Percentiles rank a stretch among this genome's conserved stretches.
These are phyloP conservation scores for Elaeis oleifera DNA, from an alignment of 202 grass and related monocot species.

Conservation along the genomic window DNA sequence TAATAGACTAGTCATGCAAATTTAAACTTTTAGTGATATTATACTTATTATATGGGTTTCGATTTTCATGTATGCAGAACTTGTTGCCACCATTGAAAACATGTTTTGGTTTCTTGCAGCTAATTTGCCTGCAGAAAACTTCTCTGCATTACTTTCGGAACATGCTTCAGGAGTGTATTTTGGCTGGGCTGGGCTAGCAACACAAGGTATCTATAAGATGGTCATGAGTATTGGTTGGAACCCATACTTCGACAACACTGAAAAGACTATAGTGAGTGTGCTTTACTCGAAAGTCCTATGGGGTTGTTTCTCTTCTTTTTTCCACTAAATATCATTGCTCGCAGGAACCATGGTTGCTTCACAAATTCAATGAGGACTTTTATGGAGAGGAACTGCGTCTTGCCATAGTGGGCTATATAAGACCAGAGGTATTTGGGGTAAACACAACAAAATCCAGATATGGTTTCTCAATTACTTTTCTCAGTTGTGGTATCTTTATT, in stretches of 20 bases:
- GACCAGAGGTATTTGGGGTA: conserved; percentile 55
- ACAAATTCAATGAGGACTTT: conserved; percentile 73
- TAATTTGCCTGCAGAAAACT: conserved; percentile 80
- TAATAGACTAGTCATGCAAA: too few relatives aligned
- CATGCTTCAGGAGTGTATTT: conserved; percentile 96
- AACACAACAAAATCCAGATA: too few relatives aligned
- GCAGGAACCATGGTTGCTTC: conserved; percentile 94
- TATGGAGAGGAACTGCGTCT: conserved; percentile 90
- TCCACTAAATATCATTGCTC: conserved; percentile 16
- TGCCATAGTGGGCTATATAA: conserved; percentile 84
- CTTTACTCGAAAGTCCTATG: background rate
- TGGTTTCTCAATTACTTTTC: background rate
- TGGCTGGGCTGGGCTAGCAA: conserved; percentile 78
- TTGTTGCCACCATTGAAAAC: too few relatives aligned
- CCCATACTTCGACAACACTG: conserved; percentile 84
- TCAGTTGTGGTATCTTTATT: conserved; percentile 1
- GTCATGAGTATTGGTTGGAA: conserved; percentile 99
- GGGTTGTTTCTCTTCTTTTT: background rate
- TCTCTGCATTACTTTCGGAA: conserved; percentile 69
- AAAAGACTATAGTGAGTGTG: conserved; percentile 79
- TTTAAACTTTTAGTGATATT: too few relatives aligned
- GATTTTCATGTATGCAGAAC: too few relatives aligned
- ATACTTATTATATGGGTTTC: too few relatives aligned
- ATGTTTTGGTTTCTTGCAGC: conserved; percentile 35
- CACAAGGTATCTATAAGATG: conserved; percentile 75